Base-by-base conservation (phyloP, 768 basidiomycete species). In the Gymnopilus junonius region DNA sequence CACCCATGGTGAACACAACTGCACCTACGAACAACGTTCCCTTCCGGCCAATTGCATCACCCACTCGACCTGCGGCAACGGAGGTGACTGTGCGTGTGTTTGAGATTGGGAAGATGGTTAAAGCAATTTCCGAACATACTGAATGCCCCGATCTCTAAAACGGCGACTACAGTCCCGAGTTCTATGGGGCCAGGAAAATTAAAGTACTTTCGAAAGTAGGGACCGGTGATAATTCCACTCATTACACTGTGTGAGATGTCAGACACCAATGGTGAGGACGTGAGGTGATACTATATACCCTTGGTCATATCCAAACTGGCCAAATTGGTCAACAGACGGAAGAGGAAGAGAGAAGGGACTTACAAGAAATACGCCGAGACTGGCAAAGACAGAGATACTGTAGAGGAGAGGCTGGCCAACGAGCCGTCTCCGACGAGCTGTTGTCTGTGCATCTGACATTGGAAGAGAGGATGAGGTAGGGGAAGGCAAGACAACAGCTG, bases 121-220 rank as follows among this genome's bases (percentile, higher is more conserved):
- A 32, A 39, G n/a, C 32, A 59, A 39, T 32, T 48, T 27, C 12
- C 11, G 20, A 11, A 78, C 88, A 43, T 71, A 93, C 94, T 83
- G 74, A 97, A 90, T 39, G 95, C 95, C 45, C 95, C 95, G 35
- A 98, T 84, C 76, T 98, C 95, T 34, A 97, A 79, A 5, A 96
- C 90, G n/a, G 95, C 93, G 40, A 97, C 95, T 91, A 98, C 95
- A 20, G 93, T 94, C n/a, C 94, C 95, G 23, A 95, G 75, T 69
- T 91, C 85, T 54, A 91, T 76, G 0, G 90, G 81, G 15, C 84
- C 83, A 17, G 94, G 95, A 20, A 88, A 83, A 63, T 92, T 79
- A 80, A 98, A 96, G 77, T 86, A 96, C 58, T 88, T 85, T 67
- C 82, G 85, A 76, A 94, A 94, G 74, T 93, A 84, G 21, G 90